Evolutionary conservation across 306 rosid species (phyloP).

Genomic region (Fagus crenata): DNA sequence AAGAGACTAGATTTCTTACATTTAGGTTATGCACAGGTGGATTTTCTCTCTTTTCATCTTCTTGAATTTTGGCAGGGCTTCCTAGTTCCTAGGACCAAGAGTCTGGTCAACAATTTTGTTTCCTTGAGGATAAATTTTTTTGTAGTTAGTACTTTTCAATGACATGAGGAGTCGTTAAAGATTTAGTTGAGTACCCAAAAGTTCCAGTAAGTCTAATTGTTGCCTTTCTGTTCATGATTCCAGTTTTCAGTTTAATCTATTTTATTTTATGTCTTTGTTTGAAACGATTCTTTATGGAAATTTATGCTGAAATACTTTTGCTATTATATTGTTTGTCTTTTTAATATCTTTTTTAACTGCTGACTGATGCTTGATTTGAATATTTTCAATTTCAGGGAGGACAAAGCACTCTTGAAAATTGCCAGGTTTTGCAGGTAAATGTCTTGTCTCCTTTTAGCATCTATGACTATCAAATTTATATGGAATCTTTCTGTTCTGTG

Average conservation of each 20-base stretch:
- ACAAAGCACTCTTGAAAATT: conserved; percentile 81
- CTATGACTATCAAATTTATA: not conserved
- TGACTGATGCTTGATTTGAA: conserved; percentile 32
- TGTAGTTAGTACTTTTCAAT: not conserved
- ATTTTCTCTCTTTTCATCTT: not conserved
- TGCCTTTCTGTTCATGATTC: conserved; percentile 3
- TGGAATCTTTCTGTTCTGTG: conserved; percentile 7
- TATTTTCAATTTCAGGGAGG: conserved; percentile 71
- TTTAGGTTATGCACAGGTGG: not conserved
- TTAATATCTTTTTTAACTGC: not conserved
- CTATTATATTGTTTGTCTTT: not conserved
- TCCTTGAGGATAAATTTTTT: not conserved
- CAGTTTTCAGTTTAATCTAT: not conserved
- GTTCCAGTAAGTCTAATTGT: not conserved
- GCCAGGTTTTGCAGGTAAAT: conserved; percentile 88
- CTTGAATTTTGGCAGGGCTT: not conserved
- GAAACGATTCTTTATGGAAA: not conserved
- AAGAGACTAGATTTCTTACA: not conserved
- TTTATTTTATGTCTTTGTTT: not conserved
- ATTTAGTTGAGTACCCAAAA: not conserved
- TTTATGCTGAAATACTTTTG: not conserved
- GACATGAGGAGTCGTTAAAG: not conserved
- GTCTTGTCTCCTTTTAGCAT: not conserved
- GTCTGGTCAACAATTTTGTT: not conserved
- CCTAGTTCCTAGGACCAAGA: not conserved